A percentile compares a stretch with the other conserved stretches of the same genome.
These are phyloP conservation scores for Aurantiochytrium sp. DNA, from an alignment of 108 stramenopile genomes.

Conservation along the genomic window DNA sequence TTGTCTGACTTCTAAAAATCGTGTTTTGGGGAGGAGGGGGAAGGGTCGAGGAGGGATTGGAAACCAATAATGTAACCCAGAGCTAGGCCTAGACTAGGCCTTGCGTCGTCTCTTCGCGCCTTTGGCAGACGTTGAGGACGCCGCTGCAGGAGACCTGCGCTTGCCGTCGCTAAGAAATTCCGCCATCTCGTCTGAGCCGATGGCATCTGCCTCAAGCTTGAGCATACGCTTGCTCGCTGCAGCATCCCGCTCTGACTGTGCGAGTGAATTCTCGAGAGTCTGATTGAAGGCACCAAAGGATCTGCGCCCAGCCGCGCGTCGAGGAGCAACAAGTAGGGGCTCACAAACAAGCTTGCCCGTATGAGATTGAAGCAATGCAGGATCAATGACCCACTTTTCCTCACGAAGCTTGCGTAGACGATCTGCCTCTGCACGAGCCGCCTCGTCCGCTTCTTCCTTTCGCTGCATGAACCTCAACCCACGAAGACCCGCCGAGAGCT, in stretches of 20 bases:
- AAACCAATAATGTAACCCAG: too few species aligned
- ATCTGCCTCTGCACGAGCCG: not conserved
- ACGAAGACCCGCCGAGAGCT: not conserved
- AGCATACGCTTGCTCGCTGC: not conserved
- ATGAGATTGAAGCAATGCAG: not conserved
- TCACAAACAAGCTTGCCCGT: slow-evolving; percentile 2
- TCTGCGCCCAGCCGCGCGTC: not conserved
- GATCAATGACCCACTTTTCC: slow-evolving; percentile 11
- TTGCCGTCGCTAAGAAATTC: not conserved
- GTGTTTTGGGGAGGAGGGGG: too few species aligned
- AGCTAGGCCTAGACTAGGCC: too few species aligned
- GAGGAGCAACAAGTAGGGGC: not conserved
- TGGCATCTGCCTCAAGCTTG: not conserved
- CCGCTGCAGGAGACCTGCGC: not conserved
- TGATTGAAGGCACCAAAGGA: not conserved
- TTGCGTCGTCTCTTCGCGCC: too few species aligned
- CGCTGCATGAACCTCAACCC: not conserved
- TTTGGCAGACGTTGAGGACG: too few species aligned
- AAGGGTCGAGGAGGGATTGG: too few species aligned
- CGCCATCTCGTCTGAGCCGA: not conserved
- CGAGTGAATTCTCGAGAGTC: not conserved
- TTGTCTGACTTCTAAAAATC: too few species aligned
- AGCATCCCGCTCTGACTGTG: not conserved
- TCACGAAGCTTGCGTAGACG: not conserved
- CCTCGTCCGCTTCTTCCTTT: not conserved